phyloP scores from a whole-genome alignment of 2,329 filamentous ascomycete species.

The Lachnellula occidentalis region DNA sequence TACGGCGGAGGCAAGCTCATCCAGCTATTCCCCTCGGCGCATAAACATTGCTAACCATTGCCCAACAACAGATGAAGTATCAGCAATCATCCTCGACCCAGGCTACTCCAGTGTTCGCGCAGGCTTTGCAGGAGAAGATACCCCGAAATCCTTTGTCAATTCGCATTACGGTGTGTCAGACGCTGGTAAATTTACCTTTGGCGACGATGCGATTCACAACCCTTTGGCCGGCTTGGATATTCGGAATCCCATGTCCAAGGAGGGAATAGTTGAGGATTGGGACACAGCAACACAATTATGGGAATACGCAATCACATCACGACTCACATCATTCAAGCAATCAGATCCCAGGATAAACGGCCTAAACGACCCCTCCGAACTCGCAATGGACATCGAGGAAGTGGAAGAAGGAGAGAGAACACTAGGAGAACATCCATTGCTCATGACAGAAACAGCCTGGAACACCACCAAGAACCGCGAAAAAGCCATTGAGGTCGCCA shows the following conservation, averaged over 20 bases:
- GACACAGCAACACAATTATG: slow-evolving; percentile 83
- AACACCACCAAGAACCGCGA: slow-evolving; percentile 83
- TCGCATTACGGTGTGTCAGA: slow-evolving; percentile 72
- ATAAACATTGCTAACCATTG: slow-evolving; percentile 6
- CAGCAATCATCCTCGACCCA: slow-evolving; percentile 91
- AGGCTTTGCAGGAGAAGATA: slow-evolving; percentile 95
- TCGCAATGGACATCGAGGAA: slow-evolving; percentile 54
- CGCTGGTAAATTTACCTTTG: slow-evolving; percentile 60
- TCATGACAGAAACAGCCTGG: slow-evolving; percentile 94
- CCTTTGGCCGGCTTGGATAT: slow-evolving; percentile 74
- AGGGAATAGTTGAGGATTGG: slow-evolving; percentile 94
- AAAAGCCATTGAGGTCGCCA: slow-evolving; percentile 91
- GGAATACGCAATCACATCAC: slow-evolving; percentile 87
- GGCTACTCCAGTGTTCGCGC: slow-evolving; percentile 88
- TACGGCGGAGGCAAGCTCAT: slow-evolving; percentile 53
- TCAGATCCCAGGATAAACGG: slow-evolving; percentile 70
- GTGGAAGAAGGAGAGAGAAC: slow-evolving; percentile 64
- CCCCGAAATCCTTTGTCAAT: slow-evolving; percentile 87
- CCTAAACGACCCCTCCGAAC: slow-evolving; percentile 51
- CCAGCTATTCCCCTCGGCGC: slow-evolving; percentile 2
- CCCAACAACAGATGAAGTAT: slow-evolving; percentile 74
- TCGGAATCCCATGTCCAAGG: slow-evolving; percentile 83
- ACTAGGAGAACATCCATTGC: slow-evolving; percentile 79
- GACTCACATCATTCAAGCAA: slow-evolving; percentile 72
- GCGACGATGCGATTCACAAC: slow-evolving; percentile 82